Evolutionary conservation across 768 basidiomycete species (phyloP), one percentile per base, ranked within the genome.

Genomic region (Steccherinum ochraceum): DNA sequence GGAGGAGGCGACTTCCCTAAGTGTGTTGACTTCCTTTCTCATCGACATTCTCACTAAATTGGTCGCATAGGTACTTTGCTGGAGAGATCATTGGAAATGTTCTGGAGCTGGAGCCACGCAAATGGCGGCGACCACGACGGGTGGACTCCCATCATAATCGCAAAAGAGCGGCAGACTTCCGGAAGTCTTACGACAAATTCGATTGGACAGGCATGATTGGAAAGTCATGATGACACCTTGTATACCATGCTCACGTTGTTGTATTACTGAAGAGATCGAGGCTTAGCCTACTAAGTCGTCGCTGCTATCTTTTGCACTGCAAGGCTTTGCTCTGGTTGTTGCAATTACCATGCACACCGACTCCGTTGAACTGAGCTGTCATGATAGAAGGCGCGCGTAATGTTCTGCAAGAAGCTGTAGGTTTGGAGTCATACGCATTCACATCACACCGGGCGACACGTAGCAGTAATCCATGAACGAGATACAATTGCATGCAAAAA

Each of bases 51-150:
- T 49, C 24, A 12, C 5, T 10, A 39, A 26, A 46, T 18, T 12
- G n/a, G n/a, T 23, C 42, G 21, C 48, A 18, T 56, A 95, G 93
- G 53, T 96, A 90, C 64, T 99, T 99, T 64, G 94, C 93, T 0
- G 84, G 80, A 16, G 95, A 99, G 67, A 95, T 97, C 58, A 84
- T 98, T 55, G 95, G 95, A 5, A 93, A 91, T 58, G 64, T 96
- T 50, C 71, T 99, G 45, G 93, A 92, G 12, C 62, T 96, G 35
- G 93, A 95, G 62, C 83, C 94, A 1, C 72, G 91, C 50, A 75
- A 75, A 57, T 99, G 95, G 95, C 71, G 87, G 48, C 76, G 83
- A 57, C 93, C 95, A 2, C 78, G 79, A 58, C 75, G 78, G 55
- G 69, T 93, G 43, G 93, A 95, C 58, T 77, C 77, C 35, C 69